phyloP scores from a whole-genome alignment of 495 filamentous ascomycete genomes.

The Penicillium crystallinum region DNA sequence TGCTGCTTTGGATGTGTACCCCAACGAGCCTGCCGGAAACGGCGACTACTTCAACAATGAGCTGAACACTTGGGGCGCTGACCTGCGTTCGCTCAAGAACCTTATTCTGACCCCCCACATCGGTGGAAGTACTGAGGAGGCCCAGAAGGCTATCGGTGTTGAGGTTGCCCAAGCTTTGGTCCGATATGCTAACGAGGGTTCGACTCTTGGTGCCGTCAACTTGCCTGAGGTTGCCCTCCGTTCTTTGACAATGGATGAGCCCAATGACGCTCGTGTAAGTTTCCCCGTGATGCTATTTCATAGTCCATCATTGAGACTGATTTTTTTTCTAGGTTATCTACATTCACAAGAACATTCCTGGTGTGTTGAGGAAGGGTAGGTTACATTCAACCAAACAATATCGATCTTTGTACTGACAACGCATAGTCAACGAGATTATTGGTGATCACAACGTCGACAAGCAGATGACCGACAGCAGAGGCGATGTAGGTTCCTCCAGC shows the following conservation, averaged over 20 bases:
- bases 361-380: slow-evolving; percentile 79
- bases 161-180: slow-evolving; percentile 86
- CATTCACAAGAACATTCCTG: slow-evolving; percentile 92
- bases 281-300: neutral
- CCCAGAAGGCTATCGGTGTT: slow-evolving; percentile 90
- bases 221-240: slow-evolving; percentile 90
- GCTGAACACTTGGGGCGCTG: slow-evolving; percentile 84
- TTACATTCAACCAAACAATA: neutral
- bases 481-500: slow-evolving; percentile 55
- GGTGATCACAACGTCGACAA: slow-evolving; percentile 97
- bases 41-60: slow-evolving; percentile 86
- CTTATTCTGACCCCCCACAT: slow-evolving; percentile 95
- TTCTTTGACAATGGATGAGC: slow-evolving; percentile 79
- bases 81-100: slow-evolving; percentile 81
- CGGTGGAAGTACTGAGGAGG: slow-evolving; percentile 95
- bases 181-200: slow-evolving; percentile 87
- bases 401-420: slow-evolving; percentile 1
- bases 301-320: slow-evolving; percentile 6
- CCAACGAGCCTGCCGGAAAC: slow-evolving; percentile 87
- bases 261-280: slow-evolving; percentile 73
- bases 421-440: slow-evolving; percentile 83
- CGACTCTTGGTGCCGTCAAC: slow-evolving; percentile 88
- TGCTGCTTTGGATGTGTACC: slow-evolving; percentile 94
- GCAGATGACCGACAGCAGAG: slow-evolving; percentile 92
- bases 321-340: slow-evolving; percentile 62